Evolutionary conservation across 371 early-diverging fungal species (phyloP).

Genomic region (Syncephalastrum racemosum): DNA sequence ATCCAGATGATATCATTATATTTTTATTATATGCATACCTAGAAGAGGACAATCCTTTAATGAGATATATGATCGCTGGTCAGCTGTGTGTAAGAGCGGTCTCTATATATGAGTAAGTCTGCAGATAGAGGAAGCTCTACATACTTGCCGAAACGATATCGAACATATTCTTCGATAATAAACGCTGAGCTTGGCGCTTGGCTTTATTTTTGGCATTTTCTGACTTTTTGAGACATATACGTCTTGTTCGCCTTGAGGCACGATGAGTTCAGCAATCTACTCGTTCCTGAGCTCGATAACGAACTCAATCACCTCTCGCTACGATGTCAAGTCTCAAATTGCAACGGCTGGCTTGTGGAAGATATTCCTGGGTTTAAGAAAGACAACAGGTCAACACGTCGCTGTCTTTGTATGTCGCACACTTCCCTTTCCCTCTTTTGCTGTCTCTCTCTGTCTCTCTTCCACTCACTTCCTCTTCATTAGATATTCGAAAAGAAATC

Average conservation of each 20-base stretch:
- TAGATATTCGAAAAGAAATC: constrained; percentile 77
- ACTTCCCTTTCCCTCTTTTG: not conserved
- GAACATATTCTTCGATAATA: too few relatives aligned
- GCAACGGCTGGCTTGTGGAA: constrained; percentile 67
- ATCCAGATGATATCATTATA: too few relatives aligned
- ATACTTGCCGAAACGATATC: too few relatives aligned
- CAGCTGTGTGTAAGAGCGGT: too few relatives aligned
- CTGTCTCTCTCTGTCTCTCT: not conserved
- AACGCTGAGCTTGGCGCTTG: too few relatives aligned
- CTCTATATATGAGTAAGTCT: too few relatives aligned
- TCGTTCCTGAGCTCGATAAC: constrained; percentile 51
- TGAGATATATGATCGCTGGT: too few relatives aligned
- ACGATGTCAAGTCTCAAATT: constrained; percentile 55
- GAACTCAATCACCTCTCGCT: constrained; percentile 45
- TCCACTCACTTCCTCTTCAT: constrained; percentile 3
- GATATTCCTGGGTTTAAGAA: constrained; percentile 59
- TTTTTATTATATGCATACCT: too few relatives aligned
- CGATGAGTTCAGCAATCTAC: constrained; percentile 52
- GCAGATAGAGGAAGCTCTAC: too few relatives aligned
- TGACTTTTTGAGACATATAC: too few relatives aligned
- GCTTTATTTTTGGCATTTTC: too few relatives aligned
- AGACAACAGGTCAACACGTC: constrained; percentile 60
- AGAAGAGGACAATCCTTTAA: too few relatives aligned
- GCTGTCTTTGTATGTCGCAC: constrained; percentile 59
- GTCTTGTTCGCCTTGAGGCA: not conserved